A percentile compares a stretch with the other conserved stretches of the same genome.
Conservation (phyloP, 495 filamentous ascomycete species). For the Amorphotheca resinae region DNA sequence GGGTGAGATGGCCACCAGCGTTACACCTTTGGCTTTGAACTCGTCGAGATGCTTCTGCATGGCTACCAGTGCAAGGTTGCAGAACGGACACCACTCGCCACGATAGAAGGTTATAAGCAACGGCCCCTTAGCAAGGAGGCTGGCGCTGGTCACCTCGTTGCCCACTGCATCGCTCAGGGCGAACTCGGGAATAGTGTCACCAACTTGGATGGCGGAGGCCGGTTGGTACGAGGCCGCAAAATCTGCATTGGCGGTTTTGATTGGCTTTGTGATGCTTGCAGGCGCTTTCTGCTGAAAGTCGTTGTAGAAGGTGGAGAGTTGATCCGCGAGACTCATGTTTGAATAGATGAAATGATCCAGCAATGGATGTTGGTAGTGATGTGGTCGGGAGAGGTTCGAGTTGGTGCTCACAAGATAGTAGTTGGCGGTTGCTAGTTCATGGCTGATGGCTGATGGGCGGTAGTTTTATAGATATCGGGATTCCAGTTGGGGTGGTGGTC, state of each 20-base stretch:
- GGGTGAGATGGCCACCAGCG: slow-evolving; percentile 29
- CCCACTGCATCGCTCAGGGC: slow-evolving; percentile 22
- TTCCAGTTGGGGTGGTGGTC: not conserved
- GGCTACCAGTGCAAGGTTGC: slow-evolving; percentile 24
- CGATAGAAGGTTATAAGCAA: slow-evolving; percentile 34
- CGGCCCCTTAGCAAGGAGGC: slow-evolving; percentile 25
- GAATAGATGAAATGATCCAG: not conserved
- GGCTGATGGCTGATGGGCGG: not conserved
- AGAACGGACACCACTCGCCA: slow-evolving; percentile 33
- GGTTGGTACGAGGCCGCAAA: not conserved
- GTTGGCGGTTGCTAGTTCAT: not conserved
- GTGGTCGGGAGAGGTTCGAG: not conserved
- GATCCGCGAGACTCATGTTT: slow-evolving; percentile 8
- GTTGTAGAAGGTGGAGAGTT: slow-evolving; percentile 4
- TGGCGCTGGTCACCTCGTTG: slow-evolving; percentile 17
- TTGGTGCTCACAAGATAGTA: not conserved
- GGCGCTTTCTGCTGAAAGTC: slow-evolving; percentile 14
- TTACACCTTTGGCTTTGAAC: slow-evolving; percentile 26
- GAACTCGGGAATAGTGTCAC: slow-evolving; percentile 23
- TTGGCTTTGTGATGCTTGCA: slow-evolving; percentile 22
- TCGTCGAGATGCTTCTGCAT: slow-evolving; percentile 23
- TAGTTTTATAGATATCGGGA: not conserved
- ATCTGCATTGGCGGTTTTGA: slow-evolving; percentile 11
- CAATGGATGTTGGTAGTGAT: not conserved
- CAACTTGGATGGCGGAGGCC: slow-evolving; percentile 21